Conservation (phyloP, 768 basidiomycete genomes). For the Melanogaster broomeanus region DNA sequence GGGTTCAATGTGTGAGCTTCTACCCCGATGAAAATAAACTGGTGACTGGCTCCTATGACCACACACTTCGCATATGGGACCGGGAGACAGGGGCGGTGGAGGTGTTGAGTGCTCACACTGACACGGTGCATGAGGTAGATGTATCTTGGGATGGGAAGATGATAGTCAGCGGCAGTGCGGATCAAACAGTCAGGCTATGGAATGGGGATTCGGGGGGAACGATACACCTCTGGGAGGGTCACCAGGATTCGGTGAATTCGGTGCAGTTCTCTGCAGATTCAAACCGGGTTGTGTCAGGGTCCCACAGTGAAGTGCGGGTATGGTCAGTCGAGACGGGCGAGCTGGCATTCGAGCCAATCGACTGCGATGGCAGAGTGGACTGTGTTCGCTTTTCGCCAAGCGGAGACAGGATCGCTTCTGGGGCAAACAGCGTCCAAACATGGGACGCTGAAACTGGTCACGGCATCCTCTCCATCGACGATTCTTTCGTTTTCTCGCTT, state of each 20-base stretch:
- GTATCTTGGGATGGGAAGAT: not conserved
- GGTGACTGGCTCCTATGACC: not conserved
- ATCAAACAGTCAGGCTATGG: constrained; percentile 1
- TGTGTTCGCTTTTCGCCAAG: constrained; percentile 4
- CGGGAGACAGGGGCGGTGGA: not conserved
- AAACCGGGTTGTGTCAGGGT: constrained; percentile 40
- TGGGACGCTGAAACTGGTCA: not conserved
- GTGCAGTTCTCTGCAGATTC: constrained; percentile 45
- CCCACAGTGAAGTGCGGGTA: constrained; percentile 27
- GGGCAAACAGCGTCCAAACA: not conserved
- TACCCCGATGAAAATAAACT: not conserved
- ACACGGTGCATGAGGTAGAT: not conserved
- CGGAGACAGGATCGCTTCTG: constrained; percentile 2
- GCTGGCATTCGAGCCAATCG: not conserved
- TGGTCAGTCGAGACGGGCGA: constrained; percentile 7
- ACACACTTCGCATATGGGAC: not conserved
- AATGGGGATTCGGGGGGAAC: not conserved
- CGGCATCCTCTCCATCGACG: not conserved
- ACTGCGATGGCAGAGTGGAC: not conserved
- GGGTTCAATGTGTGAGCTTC: not conserved
- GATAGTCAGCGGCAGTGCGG: constrained; percentile 3
- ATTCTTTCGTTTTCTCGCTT: not conserved
- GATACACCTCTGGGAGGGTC: not conserved
- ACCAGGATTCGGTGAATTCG: constrained; percentile 21
- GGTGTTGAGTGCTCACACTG: not conserved